Evolutionary conservation across 2,329 filamentous ascomycete species (phyloP), one percentile per base, ranked within the genome.

Genomic region (Pseudocercospora macadamiae): DNA sequence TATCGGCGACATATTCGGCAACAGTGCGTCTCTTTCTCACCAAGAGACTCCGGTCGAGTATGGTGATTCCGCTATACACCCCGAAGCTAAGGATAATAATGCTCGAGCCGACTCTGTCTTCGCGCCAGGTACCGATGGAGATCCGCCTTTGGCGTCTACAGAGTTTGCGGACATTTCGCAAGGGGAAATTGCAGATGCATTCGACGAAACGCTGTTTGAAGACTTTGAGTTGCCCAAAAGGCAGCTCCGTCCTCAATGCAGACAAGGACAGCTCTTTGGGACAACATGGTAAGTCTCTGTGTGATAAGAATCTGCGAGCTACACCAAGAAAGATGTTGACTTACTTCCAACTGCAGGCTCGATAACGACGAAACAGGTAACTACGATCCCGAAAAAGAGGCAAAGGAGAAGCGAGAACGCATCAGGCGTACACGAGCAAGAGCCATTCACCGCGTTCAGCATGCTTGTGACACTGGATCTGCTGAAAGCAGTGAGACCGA

Each of bases 361-460:
- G 76, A 77, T 57, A 57, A 70, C 1, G 74, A 77, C 23, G 53
- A 70, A 1, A 74, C 71, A 19, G 72, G 71, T 2, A 66, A 74
- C 45, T 77, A 75, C 55, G 63, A 69, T 51, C 74, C 65, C 6
- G 34, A n/a, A n/a, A n/a, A n/a, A n/a, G n/a, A 37, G 1, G 57
- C 63, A 44, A 59, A 70, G 45, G 26, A 28, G 26, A 47, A 32
- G 7, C 25, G 18, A 10, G 32, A 12, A 18, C 47, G 48, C 9
- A n/a, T 34, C 25, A 37, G 21, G 19, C 48, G 42, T 12, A 34
- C 26, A 26, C 55, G 51, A 30, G 47, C 47, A 21, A 49, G 23
- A n/a, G 23, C 10, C 42, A 47, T 14, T 3, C 4, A 2, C 9
- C 2, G 14, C 9, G n/a, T 26, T 16, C 14, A 26, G 4, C 32